Evolutionary conservation across 208 protist genomes (phyloP).

Genomic region (Crithidia acanthocephali): DNA sequence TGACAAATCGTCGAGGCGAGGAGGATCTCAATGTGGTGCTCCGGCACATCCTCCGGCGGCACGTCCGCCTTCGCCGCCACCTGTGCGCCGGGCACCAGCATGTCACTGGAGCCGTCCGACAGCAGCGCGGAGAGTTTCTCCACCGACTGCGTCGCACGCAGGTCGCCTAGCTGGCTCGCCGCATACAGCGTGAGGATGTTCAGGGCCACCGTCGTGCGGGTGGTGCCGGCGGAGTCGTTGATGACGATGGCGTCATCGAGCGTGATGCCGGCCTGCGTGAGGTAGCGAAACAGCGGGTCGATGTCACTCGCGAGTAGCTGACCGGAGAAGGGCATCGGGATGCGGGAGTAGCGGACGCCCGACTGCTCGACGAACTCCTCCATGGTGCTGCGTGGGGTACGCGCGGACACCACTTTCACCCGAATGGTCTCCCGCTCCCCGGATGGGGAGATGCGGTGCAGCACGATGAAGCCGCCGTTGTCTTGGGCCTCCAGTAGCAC

Average conservation of each 20-base stretch:
- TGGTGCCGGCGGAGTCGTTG: slow-evolving; percentile 78
- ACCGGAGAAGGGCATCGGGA: slow-evolving; percentile 84
- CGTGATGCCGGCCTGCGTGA: slow-evolving; percentile 39
- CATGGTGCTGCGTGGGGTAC: slow-evolving; percentile 74
- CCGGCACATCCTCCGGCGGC: slow-evolving; percentile 49
- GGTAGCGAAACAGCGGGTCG: slow-evolving; percentile 81
- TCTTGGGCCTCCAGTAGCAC: slow-evolving; percentile 83
- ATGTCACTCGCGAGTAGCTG: slow-evolving; percentile 80
- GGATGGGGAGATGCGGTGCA: slow-evolving; percentile 62
- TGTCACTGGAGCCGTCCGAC: slow-evolving; percentile 35
- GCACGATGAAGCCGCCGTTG: slow-evolving; percentile 68
- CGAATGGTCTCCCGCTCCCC: slow-evolving; percentile 43
- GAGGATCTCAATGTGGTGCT: slow-evolving; percentile 65
- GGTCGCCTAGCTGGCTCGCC: slow-evolving; percentile 43
- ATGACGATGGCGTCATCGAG: slow-evolving; percentile 74
- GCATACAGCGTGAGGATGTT: slow-evolving; percentile 83
- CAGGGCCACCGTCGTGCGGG: slow-evolving; percentile 77
- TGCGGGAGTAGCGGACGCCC: slow-evolving; percentile 71
- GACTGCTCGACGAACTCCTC: slow-evolving; percentile 62
- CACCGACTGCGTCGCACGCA: slow-evolving; percentile 50
- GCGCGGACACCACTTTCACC: slow-evolving; percentile 71
- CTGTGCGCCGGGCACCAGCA: slow-evolving; percentile 46
- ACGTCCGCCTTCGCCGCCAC: slow-evolving; percentile 40
- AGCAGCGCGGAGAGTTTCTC: slow-evolving; percentile 53
- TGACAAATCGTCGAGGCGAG: slow-evolving; percentile 87